Percentiles rank a stretch among this genome's conserved stretches.
Conservation (phyloP, 1,139 yeast species). For the Lizanozyma gosingica region DNA sequence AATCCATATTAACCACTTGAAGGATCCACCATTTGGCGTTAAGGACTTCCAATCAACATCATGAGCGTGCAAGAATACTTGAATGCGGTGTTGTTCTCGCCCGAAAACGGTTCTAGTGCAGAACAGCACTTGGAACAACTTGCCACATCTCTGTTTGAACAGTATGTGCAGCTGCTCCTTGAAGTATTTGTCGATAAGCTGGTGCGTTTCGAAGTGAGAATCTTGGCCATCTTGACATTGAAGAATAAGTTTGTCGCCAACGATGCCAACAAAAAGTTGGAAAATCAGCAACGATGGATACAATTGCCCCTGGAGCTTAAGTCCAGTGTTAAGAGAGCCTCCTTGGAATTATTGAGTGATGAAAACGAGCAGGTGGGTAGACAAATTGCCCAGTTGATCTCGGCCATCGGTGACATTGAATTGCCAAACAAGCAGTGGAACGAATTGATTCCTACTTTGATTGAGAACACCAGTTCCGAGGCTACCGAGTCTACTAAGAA, state of each 20-base stretch:
- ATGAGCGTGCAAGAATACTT: not conserved
- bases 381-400: constrained; percentile 88
- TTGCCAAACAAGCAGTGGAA: constrained; percentile 86
- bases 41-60: too few species aligned
- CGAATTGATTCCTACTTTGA: constrained; percentile 71
- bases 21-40: too few species aligned
- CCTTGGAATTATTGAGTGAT: constrained; percentile 58
- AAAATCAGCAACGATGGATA: constrained; percentile 57
- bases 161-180: not conserved
- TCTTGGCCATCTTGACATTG: constrained; percentile 82
- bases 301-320: constrained; percentile 46
- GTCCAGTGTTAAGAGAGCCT: constrained; percentile 55
- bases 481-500: constrained; percentile 75
- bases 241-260: constrained; percentile 86
- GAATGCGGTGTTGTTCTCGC: not conserved
- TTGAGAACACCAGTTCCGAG: constrained; percentile 74
- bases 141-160: not conserved
- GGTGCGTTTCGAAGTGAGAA: constrained; percentile 55
- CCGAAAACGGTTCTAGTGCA: not conserved
- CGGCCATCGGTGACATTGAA: constrained; percentile 93
- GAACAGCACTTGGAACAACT: not conserved
- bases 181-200: not conserved
- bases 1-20: too few species aligned
- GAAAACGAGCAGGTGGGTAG: constrained; percentile 75
- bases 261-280: constrained; percentile 41